These are phyloP conservation scores for Colletotrichum scovillei DNA, from an alignment of 2,329 filamentous ascomycete genomes.

Conservation along the genomic window DNA sequence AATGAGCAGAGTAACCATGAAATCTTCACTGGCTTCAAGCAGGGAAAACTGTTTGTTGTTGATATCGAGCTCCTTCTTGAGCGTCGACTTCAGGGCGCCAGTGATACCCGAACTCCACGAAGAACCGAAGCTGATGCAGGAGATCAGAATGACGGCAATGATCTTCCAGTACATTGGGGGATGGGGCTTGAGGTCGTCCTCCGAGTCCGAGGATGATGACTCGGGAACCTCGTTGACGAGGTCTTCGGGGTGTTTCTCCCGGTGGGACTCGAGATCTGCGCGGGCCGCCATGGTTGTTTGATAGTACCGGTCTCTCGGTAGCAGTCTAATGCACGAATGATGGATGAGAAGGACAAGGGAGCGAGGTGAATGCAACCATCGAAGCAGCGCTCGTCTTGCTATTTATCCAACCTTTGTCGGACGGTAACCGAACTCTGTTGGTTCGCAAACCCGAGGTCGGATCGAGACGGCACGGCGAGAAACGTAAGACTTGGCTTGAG, in stretches of 20 bases:
- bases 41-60: constrained; percentile 70
- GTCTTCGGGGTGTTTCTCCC: constrained; percentile 22
- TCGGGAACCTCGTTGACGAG: constrained; percentile 21
- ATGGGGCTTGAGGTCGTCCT: constrained; percentile 8
- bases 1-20: constrained; percentile 70
- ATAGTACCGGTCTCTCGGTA: background rate
- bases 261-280: constrained; percentile 21
- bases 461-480: constrained; percentile 11
- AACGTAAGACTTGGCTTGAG: background rate
- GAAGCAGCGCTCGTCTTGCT: background rate
- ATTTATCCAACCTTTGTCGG: background rate
- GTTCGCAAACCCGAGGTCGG: constrained; percentile 4
- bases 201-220: constrained; percentile 1
- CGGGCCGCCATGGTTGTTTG: constrained; percentile 6
- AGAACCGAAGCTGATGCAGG: constrained; percentile 68
- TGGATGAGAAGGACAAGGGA: background rate
- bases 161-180: constrained; percentile 38
- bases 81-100: constrained; percentile 69
- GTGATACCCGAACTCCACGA: constrained; percentile 71
- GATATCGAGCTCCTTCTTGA: constrained; percentile 71
- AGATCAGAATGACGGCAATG: constrained; percentile 59
- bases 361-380: background rate
- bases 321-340: background rate
- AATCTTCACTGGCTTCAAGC: constrained; percentile 70
- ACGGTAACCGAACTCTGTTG: background rate